Conservation (phyloP, 345 rosid species). For the Heritiera fomes region DNA sequence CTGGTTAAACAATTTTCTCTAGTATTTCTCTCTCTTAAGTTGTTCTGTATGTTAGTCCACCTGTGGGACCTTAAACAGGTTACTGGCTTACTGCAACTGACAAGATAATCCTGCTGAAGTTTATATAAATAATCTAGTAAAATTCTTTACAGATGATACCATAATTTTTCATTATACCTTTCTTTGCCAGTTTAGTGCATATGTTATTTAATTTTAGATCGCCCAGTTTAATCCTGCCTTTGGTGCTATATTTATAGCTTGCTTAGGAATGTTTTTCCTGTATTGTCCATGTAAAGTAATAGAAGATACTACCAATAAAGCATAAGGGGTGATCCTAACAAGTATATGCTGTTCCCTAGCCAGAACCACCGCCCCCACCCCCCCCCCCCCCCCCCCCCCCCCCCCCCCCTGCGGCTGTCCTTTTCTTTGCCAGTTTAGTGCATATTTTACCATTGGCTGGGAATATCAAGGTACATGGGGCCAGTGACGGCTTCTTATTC, state of each 20-base stretch:
- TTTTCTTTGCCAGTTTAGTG: no score
- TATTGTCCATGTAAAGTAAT: neutral
- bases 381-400: no score
- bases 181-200: neutral
- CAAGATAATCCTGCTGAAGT: conserved; percentile 2
- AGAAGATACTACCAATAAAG: neutral
- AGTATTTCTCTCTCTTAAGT: neutral
- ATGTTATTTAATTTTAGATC: neutral
- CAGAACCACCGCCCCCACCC: no score
- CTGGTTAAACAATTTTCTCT: neutral
- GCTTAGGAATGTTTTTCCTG: neutral
- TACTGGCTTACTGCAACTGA: neutral
- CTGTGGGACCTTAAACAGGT: neutral
- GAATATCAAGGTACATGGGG: neutral
- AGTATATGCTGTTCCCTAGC: neutral
- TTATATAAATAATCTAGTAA: neutral
- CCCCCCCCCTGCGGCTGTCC: no score
- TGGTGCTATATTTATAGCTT: neutral
- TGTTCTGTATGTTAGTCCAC: neutral
- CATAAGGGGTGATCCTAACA: neutral
- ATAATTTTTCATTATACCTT: neutral
- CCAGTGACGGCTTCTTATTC: neutral
- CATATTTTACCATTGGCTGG: neutral
- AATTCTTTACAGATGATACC: neutral
- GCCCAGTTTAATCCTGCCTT: neutral